These are phyloP conservation scores for Leccinellum rugosiceps DNA, from an alignment of 768 basidiomycete genomes.

Conservation along the genomic window DNA sequence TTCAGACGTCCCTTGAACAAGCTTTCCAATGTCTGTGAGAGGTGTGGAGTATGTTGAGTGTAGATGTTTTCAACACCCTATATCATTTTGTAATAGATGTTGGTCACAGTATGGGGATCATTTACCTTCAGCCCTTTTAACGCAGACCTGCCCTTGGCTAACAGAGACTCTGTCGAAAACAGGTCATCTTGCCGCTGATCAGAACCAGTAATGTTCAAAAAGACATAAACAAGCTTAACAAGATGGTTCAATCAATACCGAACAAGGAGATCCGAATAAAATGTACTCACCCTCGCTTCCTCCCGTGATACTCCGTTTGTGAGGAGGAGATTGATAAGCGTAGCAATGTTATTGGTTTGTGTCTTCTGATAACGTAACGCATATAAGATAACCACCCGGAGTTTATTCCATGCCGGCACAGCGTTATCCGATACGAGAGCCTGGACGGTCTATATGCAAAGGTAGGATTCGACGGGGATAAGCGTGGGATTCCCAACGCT, in stretches of 20 bases:
- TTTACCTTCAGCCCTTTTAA: constrained; percentile 90
- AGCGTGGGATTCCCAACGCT: neutral
- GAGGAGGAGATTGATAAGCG: constrained; percentile 69
- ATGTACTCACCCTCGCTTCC: constrained; percentile 57
- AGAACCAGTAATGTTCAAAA: constrained; percentile 89
- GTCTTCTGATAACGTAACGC: constrained; percentile 94
- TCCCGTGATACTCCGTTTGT: constrained; percentile 74
- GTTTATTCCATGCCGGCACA: constrained; percentile 77
- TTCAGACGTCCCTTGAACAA: constrained; percentile 81
- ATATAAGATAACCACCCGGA: constrained; percentile 87
- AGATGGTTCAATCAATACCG: constrained; percentile 10
- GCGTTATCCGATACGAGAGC: constrained; percentile 62
- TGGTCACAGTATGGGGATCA: neutral
- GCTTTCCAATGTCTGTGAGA: constrained; percentile 88
- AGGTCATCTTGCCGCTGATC: constrained; percentile 98
- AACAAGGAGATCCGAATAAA: constrained; percentile 5
- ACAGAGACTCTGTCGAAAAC: constrained; percentile 91
- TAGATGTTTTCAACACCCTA: constrained; percentile 99
- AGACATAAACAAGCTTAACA: constrained; percentile 82
- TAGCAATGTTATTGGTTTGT: constrained; percentile 75
- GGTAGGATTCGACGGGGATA: neutral
- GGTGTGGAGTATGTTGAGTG: constrained; percentile 93
- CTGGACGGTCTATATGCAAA: constrained; percentile 68
- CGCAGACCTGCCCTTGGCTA: constrained; percentile 92
- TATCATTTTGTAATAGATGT: constrained; percentile 7